Conservation (phyloP, 2,329 filamentous ascomycete species). For the Hirsutella minnesotensis region DNA sequence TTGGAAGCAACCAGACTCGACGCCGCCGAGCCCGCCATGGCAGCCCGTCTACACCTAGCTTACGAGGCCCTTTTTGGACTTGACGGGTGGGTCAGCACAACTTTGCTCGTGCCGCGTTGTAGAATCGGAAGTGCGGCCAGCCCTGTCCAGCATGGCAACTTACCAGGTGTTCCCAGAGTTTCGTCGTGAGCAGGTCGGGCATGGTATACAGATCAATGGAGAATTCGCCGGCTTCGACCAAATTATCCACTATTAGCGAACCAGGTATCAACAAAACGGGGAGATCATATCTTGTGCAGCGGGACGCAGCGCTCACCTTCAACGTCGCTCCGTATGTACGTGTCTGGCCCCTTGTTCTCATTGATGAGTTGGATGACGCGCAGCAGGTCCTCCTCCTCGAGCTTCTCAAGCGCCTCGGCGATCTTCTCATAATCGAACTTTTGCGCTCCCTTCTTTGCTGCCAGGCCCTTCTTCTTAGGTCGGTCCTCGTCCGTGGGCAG, state of each 20-base stretch:
- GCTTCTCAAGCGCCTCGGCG: slow-evolving; percentile 78
- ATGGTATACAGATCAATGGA: slow-evolving; percentile 98
- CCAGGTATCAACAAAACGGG: slow-evolving; percentile 17
- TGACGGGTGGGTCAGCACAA: neutral
- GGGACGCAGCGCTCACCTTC: slow-evolving; percentile 52
- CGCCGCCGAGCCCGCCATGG: neutral
- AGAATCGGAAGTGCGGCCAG: neutral
- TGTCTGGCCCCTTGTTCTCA: slow-evolving; percentile 88
- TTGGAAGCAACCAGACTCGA: neutral
- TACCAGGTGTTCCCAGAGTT: slow-evolving; percentile 82
- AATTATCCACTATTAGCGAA: slow-evolving; percentile 23
- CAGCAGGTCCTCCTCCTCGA: slow-evolving; percentile 84
- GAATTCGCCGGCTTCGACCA: slow-evolving; percentile 71
- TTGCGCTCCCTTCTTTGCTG: slow-evolving; percentile 67
- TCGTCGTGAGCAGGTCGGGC: slow-evolving; percentile 77
- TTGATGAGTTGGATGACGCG: slow-evolving; percentile 97
- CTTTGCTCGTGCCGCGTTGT: neutral
- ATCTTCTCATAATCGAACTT: slow-evolving; percentile 86
- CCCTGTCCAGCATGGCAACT: slow-evolving; percentile 9
- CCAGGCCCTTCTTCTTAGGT: slow-evolving; percentile 47
- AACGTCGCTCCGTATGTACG: slow-evolving; percentile 94
- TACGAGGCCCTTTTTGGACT: slow-evolving; percentile 24
- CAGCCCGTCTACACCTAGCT: neutral
- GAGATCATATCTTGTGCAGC: slow-evolving; percentile 3
- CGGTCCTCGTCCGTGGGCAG: slow-evolving; percentile 64